Conservation (phyloP, 768 basidiomycete species). For the Exidia glandulosa region DNA sequence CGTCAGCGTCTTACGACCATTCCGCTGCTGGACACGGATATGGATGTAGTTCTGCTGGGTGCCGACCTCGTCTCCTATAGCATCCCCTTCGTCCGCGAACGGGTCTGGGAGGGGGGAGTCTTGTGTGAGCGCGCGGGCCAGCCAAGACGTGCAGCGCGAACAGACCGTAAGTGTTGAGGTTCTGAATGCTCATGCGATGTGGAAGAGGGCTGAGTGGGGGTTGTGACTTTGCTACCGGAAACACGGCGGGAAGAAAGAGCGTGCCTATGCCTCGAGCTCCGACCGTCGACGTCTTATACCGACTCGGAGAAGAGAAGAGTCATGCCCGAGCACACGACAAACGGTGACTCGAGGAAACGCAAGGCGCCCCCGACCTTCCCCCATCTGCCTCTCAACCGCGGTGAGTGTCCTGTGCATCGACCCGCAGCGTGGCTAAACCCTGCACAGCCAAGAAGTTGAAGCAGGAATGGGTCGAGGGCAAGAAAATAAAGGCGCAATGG, state of each 20-base stretch:
- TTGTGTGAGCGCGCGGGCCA: not conserved
- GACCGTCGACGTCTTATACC: not conserved
- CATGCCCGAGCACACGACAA: conserved; percentile 11
- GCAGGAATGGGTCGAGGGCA: conserved; percentile 64
- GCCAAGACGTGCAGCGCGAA: conserved; percentile 10
- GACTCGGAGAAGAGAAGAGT: conserved; percentile 5
- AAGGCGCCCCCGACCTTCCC: conserved; percentile 63
- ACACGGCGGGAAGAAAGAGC: not conserved
- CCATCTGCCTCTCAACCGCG: conserved; percentile 52
- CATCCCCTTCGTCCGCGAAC: conserved; percentile 81
- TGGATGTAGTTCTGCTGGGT: conserved; percentile 80
- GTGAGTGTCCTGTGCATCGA: conserved; percentile 23
- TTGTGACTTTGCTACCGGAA: conserved; percentile 3
- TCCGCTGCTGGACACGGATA: conserved; percentile 97
- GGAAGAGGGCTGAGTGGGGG: conserved; percentile 32
- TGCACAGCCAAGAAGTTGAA: conserved; percentile 67
- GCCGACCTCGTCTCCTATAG: conserved; percentile 70
- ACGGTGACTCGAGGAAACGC: conserved; percentile 25
- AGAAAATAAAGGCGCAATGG: conserved; percentile 73
- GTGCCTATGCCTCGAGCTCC: not conserved
- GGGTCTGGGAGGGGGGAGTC: conserved; percentile 47
- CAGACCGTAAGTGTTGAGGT: conserved; percentile 73
- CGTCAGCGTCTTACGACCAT: conserved; percentile 97
- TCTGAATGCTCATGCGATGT: conserved; percentile 85
- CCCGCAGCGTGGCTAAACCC: not conserved